A percentile compares a stretch with the other conserved stretches of the same genome.
Evolutionary conservation across 2,329 filamentous ascomycete genomes (phyloP).

Genomic region (Colletotrichum limetticola): DNA sequence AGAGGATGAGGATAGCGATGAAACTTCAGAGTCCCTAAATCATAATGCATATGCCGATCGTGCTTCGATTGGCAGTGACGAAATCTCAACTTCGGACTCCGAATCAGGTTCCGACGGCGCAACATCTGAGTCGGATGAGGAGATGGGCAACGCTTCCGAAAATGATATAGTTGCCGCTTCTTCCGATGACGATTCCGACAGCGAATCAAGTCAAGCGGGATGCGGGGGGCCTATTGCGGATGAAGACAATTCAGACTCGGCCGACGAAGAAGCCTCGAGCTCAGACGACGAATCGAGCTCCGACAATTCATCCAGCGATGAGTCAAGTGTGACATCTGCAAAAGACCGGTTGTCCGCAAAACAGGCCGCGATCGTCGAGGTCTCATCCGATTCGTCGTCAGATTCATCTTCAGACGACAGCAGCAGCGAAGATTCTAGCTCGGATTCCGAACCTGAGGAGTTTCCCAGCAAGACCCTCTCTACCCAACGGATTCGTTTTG

Average conservation of each 20-base stretch:
- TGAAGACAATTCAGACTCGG: background rate
- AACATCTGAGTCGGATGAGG: slow-evolving; percentile 1
- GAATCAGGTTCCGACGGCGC: slow-evolving; percentile 44
- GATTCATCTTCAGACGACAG: slow-evolving; percentile 17
- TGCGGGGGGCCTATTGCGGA: background rate
- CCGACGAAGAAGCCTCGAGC: slow-evolving; percentile 5
- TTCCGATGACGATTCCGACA: background rate
- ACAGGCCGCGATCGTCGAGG: background rate
- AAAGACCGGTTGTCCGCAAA: background rate
- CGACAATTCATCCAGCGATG: slow-evolving; percentile 31
- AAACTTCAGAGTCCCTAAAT: slow-evolving; percentile 1
- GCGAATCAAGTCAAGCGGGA: slow-evolving; percentile 5
- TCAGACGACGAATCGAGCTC: slow-evolving; percentile 23
- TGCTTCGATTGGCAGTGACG: slow-evolving; percentile 26
- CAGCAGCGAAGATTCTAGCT: slow-evolving; percentile 37
- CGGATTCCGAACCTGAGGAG: slow-evolving; percentile 48
- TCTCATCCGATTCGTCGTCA: slow-evolving; percentile 20
- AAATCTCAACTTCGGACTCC: slow-evolving; percentile 40
- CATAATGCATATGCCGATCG: slow-evolving; percentile 21
- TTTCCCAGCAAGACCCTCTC: slow-evolving; percentile 44
- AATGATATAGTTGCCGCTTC: background rate
- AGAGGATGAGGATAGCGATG: background rate
- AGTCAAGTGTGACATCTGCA: background rate
- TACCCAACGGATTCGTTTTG: slow-evolving; percentile 9
- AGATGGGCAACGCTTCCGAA: background rate